Percentiles rank a stretch among this genome's conserved stretches.
Evolutionary conservation across 2,329 filamentous ascomycete genomes (phyloP).

Genomic region (Tolypocladium ovalisporum): DNA sequence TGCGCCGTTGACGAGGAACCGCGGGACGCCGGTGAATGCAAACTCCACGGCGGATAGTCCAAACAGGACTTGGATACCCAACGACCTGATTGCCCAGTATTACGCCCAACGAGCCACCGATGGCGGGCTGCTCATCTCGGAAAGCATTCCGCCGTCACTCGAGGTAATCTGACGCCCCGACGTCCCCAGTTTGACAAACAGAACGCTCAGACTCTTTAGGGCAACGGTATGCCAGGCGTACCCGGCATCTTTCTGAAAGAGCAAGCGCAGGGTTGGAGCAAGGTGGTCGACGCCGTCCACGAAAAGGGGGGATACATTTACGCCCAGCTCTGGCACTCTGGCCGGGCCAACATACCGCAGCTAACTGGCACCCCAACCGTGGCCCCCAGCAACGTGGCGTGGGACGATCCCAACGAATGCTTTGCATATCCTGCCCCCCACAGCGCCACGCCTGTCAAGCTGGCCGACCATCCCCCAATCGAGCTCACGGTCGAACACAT

Average conservation of each 20-base stretch:
- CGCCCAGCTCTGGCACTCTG: not conserved
- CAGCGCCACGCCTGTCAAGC: not conserved
- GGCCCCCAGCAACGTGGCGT: not conserved
- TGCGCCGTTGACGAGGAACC: conserved; percentile 44
- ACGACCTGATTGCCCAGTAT: conserved; percentile 27
- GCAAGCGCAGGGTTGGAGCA: not conserved
- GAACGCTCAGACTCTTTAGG: not conserved
- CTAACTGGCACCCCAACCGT: not conserved
- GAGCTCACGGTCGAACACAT: not conserved
- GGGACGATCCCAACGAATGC: not conserved
- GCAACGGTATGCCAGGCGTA: not conserved
- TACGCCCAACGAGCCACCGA: conserved; percentile 30
- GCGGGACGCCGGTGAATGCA: conserved; percentile 32
- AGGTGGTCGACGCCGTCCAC: not conserved
- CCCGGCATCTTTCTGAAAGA: not conserved
- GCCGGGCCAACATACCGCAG: not conserved
- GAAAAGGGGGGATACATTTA: not conserved
- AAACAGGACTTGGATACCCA: conserved; percentile 37
- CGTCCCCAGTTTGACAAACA: not conserved
- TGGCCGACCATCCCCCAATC: not conserved
- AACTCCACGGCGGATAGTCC: conserved; percentile 31
- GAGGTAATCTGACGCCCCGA: conserved; percentile 28
- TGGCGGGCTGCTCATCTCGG: conserved; percentile 31
- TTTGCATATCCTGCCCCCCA: not conserved
- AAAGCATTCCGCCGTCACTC: conserved; percentile 36